Conservation (phyloP, 805 yeast genomes). For the Pichia eremophila region DNA sequence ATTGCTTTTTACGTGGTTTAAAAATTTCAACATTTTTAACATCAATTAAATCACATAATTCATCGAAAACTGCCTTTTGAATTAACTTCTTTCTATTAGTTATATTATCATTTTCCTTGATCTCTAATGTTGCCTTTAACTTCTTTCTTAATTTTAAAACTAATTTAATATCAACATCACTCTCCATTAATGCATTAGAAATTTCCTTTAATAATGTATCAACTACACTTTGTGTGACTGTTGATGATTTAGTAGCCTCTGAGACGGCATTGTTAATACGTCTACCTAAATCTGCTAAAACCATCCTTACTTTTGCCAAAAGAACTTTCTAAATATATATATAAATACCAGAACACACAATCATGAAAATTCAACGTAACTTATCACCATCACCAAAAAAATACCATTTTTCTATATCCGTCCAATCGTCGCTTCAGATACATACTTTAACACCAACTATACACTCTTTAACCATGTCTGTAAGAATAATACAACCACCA, state of each 20-base stretch:
- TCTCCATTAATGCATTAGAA: constrained; percentile 80
- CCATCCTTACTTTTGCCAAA: constrained; percentile 36
- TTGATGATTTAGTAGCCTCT: constrained; percentile 48
- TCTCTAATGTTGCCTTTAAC: constrained; percentile 49
- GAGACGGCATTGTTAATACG: constrained; percentile 68
- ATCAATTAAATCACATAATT: constrained; percentile 78
- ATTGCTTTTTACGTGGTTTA: constrained; percentile 76
- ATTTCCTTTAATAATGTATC: constrained; percentile 76
- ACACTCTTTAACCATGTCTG: background rate
- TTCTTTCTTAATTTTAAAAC: constrained; percentile 72
- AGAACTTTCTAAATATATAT: no score
- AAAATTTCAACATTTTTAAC: constrained; percentile 38
- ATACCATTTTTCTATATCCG: no score
- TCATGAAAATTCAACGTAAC: no score
- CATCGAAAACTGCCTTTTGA: constrained; percentile 92
- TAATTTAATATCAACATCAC: constrained; percentile 86
- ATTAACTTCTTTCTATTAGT: constrained; percentile 67
- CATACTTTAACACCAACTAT: no score
- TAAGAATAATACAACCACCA: background rate
- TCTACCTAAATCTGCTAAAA: constrained; percentile 70
- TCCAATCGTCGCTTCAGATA: background rate
- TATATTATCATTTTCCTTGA: constrained; percentile 43
- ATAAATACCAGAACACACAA: no score
- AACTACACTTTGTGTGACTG: constrained; percentile 48
- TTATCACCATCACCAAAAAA: no score